phyloP scores from a whole-genome alignment of 2,329 filamentous ascomycete species.

The Cladophialophora bantiana region DNA sequence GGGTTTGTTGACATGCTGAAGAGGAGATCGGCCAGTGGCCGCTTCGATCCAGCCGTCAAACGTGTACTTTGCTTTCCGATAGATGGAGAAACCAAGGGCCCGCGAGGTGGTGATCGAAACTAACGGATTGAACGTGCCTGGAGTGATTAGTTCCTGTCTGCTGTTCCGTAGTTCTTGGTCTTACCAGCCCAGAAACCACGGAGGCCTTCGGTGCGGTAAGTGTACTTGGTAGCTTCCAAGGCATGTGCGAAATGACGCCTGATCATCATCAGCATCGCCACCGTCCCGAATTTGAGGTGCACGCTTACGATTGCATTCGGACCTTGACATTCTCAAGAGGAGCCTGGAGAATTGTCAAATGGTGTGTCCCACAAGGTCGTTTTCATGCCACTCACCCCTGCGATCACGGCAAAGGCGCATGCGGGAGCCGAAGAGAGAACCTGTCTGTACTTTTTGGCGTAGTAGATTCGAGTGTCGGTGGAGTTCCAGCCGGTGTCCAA shows the following conservation, averaged over 20 bases:
- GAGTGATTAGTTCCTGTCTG: slow-evolving; percentile 9
- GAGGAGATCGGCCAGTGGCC: slow-evolving; percentile 51
- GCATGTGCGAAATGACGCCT: slow-evolving; percentile 56
- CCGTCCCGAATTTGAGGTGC: neutral
- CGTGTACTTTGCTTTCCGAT: slow-evolving; percentile 52
- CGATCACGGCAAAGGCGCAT: slow-evolving; percentile 53
- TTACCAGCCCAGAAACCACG: slow-evolving; percentile 57
- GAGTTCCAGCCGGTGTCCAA: slow-evolving; percentile 34
- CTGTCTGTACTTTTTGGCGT: slow-evolving; percentile 56
- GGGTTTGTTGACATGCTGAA: slow-evolving; percentile 51
- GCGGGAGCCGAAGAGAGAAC: slow-evolving; percentile 55
- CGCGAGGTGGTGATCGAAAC: slow-evolving; percentile 55
- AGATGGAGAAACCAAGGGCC: slow-evolving; percentile 56
- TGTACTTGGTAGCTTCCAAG: slow-evolving; percentile 52
- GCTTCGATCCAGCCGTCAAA: slow-evolving; percentile 50
- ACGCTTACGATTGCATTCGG: slow-evolving; percentile 56
- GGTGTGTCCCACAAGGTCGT: neutral
- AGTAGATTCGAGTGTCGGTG: slow-evolving; percentile 49
- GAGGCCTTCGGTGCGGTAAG: slow-evolving; percentile 56
- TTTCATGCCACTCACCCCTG: slow-evolving; percentile 49
- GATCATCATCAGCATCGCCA: slow-evolving; percentile 19
- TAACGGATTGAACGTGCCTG: slow-evolving; percentile 54
- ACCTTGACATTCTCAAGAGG: slow-evolving; percentile 58
- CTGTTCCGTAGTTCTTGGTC: slow-evolving; percentile 29
- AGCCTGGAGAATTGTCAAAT: slow-evolving; percentile 46